Evolutionary conservation across 73 alveolate species (phyloP).

Genomic region (Paramecium pentaurelia): DNA sequence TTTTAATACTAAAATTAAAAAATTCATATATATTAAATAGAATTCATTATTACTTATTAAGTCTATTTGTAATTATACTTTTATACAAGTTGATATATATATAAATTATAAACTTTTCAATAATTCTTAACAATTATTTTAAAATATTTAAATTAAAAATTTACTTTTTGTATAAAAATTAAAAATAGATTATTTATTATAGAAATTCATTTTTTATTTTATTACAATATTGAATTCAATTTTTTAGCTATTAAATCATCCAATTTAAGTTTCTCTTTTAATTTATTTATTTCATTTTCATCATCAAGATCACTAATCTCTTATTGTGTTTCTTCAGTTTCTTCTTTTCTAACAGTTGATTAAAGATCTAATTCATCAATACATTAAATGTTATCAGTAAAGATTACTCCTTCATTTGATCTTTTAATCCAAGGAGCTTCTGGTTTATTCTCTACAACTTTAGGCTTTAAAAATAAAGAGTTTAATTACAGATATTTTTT

Average conservation of each 20-base stretch:
- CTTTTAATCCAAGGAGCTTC: slow-evolving; percentile 69
- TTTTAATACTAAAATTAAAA: no score
- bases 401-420: slow-evolving; percentile 48
- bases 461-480: slow-evolving; percentile 7
- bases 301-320: not conserved
- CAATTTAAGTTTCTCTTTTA: not conserved
- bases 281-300: not conserved
- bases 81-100: no score
- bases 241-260: not conserved
- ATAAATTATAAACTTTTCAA: not conserved
- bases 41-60: no score
- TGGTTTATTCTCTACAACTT: slow-evolving; percentile 54
- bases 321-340: not conserved
- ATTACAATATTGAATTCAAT: not conserved
- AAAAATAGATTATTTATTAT: not conserved
- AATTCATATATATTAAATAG: no score
- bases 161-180: not conserved
- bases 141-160: no score
- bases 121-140: no score
- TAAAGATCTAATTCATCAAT: slow-evolving; percentile 49
- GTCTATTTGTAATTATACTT: no score
- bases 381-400: slow-evolving; percentile 58
- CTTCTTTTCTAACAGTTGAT: slow-evolving; percentile 16
- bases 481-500: not conserved
- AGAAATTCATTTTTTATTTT: not conserved